phyloP scores from a whole-genome alignment of 2,329 filamentous ascomycete species.

The Fusarium solani-melongenae region DNA sequence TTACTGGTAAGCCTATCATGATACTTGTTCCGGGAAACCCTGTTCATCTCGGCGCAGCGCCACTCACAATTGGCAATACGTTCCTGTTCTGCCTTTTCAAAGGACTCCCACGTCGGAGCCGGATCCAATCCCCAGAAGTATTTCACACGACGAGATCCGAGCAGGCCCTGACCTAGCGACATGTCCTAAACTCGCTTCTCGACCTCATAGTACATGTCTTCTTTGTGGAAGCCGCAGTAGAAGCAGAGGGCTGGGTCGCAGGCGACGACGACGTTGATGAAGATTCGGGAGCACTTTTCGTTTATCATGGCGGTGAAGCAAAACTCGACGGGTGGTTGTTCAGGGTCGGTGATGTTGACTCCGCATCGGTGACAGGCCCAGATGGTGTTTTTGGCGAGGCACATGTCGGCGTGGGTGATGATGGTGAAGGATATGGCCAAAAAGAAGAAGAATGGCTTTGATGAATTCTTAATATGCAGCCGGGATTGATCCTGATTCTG shows the following conservation, averaged over 20 bases:
- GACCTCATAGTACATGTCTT: not conserved
- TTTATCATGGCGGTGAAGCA: not conserved
- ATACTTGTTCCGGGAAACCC: not conserved
- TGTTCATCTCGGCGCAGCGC: not conserved
- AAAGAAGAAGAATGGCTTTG: not conserved
- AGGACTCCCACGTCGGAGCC: not conserved
- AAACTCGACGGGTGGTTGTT: not conserved
- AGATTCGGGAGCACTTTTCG: not conserved
- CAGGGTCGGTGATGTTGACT: not conserved
- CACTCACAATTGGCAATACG: not conserved
- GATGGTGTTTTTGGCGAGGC: not conserved
- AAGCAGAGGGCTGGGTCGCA: constrained; percentile 2
- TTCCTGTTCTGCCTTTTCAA: not conserved
- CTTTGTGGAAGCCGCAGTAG: not conserved
- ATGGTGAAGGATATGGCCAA: not conserved
- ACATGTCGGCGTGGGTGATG: not conserved
- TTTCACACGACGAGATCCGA: not conserved
- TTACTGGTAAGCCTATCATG: not conserved
- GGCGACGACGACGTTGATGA: not conserved
- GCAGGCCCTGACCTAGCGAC: not conserved
- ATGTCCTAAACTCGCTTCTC: not conserved
- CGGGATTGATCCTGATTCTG: not conserved
- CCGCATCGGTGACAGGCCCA: not conserved
- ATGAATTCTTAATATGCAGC: not conserved
- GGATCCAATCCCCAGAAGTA: not conserved